Conservation (phyloP, 768 basidiomycete genomes). For the Mrakia blollopis region DNA sequence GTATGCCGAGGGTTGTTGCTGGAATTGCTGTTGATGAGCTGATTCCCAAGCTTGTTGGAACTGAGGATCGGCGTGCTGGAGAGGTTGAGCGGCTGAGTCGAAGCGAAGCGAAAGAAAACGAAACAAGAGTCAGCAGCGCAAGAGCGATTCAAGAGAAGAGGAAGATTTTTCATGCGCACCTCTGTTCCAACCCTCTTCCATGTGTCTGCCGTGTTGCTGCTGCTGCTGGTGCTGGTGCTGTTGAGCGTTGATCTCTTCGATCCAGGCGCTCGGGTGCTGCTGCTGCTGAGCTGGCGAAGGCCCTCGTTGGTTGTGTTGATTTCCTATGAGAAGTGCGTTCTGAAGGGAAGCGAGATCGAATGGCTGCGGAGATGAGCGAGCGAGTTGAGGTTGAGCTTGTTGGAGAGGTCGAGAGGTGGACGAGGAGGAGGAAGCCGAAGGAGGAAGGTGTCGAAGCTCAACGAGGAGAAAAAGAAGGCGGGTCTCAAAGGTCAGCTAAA, state of each 20-base stretch:
- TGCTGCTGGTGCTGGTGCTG: neutral
- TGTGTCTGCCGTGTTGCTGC: neutral
- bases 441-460: constrained; percentile 27
- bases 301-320: neutral
- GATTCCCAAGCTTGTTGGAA: constrained; percentile 7
- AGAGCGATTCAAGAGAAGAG: too few species aligned
- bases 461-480: neutral
- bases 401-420: neutral
- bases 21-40: neutral
- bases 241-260: neutral
- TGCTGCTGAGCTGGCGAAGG: neutral
- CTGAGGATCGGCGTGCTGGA: neutral
- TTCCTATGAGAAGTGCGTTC: constrained; percentile 5
- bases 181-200: constrained; percentile 6
- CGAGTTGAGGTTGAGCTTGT: neutral
- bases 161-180: too few species aligned
- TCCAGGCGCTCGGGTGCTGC: neutral
- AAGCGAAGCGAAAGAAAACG: neutral
- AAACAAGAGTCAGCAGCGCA: too few species aligned
- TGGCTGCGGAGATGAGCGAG: neutral
- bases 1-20: constrained; percentile 1
- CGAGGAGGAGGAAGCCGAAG: neutral
- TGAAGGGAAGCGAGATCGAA: constrained; percentile 24
- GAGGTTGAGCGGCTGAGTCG: neutral
- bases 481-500: neutral